phyloP scores from a whole-genome alignment of 192 early-diverging fungal species.

The Spizellomyces sp. region DNA sequence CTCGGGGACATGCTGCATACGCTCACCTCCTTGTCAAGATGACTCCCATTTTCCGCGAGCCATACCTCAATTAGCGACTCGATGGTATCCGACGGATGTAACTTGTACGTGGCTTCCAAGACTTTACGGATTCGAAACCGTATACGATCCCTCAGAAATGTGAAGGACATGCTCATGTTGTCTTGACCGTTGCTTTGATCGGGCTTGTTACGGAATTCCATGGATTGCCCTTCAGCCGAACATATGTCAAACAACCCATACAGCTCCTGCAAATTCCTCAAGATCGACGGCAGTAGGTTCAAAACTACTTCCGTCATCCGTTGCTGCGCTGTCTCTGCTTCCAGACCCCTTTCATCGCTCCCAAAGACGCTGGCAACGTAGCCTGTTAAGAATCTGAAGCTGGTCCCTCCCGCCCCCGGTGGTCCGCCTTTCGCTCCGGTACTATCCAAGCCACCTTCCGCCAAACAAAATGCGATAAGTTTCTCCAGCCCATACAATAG shows the following conservation, averaged over 20 bases:
- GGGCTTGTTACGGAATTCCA: neutral
- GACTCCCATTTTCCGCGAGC: slow-evolving; percentile 43
- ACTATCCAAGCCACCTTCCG: slow-evolving; percentile 20
- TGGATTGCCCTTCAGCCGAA: neutral
- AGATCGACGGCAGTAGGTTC: slow-evolving; percentile 34
- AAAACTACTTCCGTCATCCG: slow-evolving; percentile 31
- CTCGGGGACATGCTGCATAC: too few relatives aligned
- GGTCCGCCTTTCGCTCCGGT: neutral
- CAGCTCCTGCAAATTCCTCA: slow-evolving; percentile 30
- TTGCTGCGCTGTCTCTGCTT: slow-evolving; percentile 6
- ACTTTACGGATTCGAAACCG: slow-evolving; percentile 51
- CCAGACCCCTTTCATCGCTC: slow-evolving; percentile 7
- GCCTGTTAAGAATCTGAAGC: slow-evolving; percentile 21
- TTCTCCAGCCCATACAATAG: slow-evolving; percentile 61
- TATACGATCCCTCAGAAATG: slow-evolving; percentile 43
- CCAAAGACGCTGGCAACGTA: slow-evolving; percentile 30
- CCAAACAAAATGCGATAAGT: slow-evolving; percentile 56
- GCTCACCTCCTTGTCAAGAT: too few relatives aligned
- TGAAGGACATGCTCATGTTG: slow-evolving; percentile 38
- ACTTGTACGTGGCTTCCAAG: slow-evolving; percentile 56
- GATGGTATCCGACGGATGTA: slow-evolving; percentile 56
- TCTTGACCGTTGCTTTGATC: neutral
- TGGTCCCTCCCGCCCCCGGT: neutral
- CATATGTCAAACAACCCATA: slow-evolving; percentile 26
- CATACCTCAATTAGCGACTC: slow-evolving; percentile 70